Evolutionary conservation across 352 stramenopile species (phyloP), one percentile per base, ranked within the genome.

Genomic region (Pythium oligandrum): DNA sequence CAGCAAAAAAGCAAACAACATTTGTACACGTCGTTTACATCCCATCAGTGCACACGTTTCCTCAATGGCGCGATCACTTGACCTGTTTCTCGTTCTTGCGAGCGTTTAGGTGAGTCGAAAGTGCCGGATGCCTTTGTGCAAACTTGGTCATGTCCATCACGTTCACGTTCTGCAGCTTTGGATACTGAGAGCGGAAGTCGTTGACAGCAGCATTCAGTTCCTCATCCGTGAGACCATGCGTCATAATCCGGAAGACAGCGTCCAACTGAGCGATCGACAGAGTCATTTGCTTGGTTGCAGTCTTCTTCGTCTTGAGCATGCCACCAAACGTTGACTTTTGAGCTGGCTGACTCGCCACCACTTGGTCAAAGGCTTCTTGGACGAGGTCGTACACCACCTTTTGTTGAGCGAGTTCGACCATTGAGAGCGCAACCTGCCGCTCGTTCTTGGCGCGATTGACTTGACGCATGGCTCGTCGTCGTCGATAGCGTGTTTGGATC

Each of bases 81-180:
- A 26, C 17, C 17, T 26, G 17, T 26, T 26, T 26, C 17, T 26
- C 17, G 17, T 26, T 26, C 17, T 26, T 26, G 17, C 17, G 17
- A 26, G 17, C 36, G 9, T 55, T 55, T 10, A 68, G 46, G 11
- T 63, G 57, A 11, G 40, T 6, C 6, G 17, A n/a, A 30, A 86
- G 51, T 17, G 68, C 8, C 36, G 63, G 57, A 47, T 73, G 63
- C 9, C 49, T 46, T 46, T 87, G 57, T 4, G 73, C 51, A 39
- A 90, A 87, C 5, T 61, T 61, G 37, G 70, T 86, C 31, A 90
- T 37, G 46, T 88, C 76, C 66, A 87, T 65, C n/a, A 88, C 73
- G 31, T 78, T 90, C 12, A 83, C 69, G 33, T 83, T 66, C 4
- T 63, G 64, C 32, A 76, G 36, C 17, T 70, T 79, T 2, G 68